Conservation (phyloP, 2,329 filamentous ascomycete genomes). For the Beauveria asiatica region DNA sequence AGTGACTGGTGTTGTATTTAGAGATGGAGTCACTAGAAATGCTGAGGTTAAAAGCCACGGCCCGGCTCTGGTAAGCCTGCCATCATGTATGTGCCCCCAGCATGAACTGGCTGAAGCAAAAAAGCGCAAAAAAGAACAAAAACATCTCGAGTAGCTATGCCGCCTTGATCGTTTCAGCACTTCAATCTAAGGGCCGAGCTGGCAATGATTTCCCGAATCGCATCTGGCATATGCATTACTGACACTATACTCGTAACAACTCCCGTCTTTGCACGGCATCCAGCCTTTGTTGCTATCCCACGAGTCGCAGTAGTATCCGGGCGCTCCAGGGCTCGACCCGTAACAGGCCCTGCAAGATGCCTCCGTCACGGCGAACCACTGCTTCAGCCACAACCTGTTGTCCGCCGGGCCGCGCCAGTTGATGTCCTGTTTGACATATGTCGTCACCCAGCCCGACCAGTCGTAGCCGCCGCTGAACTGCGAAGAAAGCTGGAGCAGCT, state of each 20-base stretch:
- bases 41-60: too few relatives aligned
- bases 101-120: too few relatives aligned
- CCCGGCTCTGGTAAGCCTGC: too few relatives aligned
- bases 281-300: not conserved
- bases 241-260: not conserved
- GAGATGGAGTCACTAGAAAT: too few relatives aligned
- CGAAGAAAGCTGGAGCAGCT: not conserved
- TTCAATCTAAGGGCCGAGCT: not conserved
- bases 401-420: not conserved
- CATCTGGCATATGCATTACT: not conserved
- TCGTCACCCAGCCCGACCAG: not conserved
- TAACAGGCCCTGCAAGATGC: not conserved
- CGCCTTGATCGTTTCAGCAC: too few relatives aligned
- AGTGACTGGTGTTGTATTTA: too few relatives aligned
- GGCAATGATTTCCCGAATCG: not conserved
- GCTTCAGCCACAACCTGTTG: not conserved
- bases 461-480: not conserved
- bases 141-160: too few relatives aligned
- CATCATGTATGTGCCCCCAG: too few relatives aligned
- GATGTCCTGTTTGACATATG: not conserved
- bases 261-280: not conserved
- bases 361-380: slow-evolving; percentile 2
- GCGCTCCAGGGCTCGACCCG: not conserved
- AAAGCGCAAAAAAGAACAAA: too few relatives aligned
- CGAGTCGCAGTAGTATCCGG: not conserved